Base-by-base conservation (phyloP, 306 rosid genomes). In the Cicer judaicum region DNA sequence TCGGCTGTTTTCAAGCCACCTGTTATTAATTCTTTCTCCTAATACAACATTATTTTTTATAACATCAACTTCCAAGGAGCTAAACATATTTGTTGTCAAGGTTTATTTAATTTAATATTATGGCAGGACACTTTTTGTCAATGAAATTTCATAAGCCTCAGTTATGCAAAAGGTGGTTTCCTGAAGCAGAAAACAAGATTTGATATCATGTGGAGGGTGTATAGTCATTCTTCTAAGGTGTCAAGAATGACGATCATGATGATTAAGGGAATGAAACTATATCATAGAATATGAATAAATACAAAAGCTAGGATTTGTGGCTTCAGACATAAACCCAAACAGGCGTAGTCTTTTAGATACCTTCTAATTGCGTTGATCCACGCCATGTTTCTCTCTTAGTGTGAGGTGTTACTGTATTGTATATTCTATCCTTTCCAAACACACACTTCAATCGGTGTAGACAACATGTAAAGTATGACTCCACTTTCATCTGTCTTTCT, bases 181-280 rank as follows among this genome's bases (percentile, higher is more conserved):
- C 48, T 73, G 78, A 92, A 86, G 82, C 83, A 79, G 84, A 76
- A 86, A 67, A 79, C 91, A 0, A 81, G 85, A 19, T 68, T 89
- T 52, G 85, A 87, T 48, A 90, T 90, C 82, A 86, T 87, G 49
- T 83, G 92, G 96, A 86, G 78, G 79, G 79, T 86, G 95, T 76
- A 74, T 80, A 2, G 77, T 87, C 72, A 82, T 81, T 68, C 92
- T 90, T 61, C 74, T 89, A 10, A 69, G 88, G 61, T 85, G 92
- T 89, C 80, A 85, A 47, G 84, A 85, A 54, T 29, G 65, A 43
- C 40, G 65, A 43, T 43, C 38, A 1, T 70, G 64, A 74, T 50
- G 59, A 50, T 50, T 14, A 14, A 14, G 56, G 19, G 19, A 1
- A 50, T 7, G 56, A 50, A 50, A 24, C 34, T 24, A 24, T 24